These are phyloP conservation scores for Ophiostoma australiae DNA, from an alignment of 2,329 filamentous ascomycete species.

Conservation along the genomic window DNA sequence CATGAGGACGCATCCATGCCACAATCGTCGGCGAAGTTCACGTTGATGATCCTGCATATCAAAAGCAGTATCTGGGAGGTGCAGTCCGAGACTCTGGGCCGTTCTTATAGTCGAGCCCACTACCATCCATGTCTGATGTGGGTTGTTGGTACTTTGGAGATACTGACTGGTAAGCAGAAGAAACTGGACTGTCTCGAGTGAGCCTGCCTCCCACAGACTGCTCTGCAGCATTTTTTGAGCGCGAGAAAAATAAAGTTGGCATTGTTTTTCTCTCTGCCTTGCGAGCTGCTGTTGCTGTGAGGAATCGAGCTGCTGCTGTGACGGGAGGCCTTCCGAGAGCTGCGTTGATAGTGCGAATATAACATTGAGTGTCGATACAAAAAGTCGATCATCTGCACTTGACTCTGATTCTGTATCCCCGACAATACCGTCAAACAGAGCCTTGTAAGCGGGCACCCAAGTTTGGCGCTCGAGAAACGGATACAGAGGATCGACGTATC, in stretches of 20 bases:
- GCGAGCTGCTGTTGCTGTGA: background rate
- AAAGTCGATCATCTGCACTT: background rate
- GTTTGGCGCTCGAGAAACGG: background rate
- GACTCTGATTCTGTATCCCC: background rate
- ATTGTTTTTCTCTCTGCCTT: background rate
- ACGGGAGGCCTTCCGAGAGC: background rate
- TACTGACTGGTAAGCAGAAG: background rate
- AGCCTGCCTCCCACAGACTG: background rate
- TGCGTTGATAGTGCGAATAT: background rate
- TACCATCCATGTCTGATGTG: background rate
- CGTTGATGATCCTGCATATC: background rate
- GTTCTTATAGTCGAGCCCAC: background rate
- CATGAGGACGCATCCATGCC: background rate
- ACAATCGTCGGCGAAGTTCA: background rate
- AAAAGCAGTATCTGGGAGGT: background rate
- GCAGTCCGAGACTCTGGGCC: background rate
- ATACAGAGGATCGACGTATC: background rate
- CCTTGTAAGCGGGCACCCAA: background rate
- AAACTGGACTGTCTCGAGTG: background rate
- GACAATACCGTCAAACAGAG: background rate
- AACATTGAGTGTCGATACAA: background rate
- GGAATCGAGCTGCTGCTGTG: background rate
- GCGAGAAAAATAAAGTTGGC: background rate
- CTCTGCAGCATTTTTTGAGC: background rate
- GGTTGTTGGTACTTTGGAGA: background rate